Evolutionary conservation across 202 grass and related monocot genomes (phyloP).

Genomic region (Elaeis oleifera): DNA sequence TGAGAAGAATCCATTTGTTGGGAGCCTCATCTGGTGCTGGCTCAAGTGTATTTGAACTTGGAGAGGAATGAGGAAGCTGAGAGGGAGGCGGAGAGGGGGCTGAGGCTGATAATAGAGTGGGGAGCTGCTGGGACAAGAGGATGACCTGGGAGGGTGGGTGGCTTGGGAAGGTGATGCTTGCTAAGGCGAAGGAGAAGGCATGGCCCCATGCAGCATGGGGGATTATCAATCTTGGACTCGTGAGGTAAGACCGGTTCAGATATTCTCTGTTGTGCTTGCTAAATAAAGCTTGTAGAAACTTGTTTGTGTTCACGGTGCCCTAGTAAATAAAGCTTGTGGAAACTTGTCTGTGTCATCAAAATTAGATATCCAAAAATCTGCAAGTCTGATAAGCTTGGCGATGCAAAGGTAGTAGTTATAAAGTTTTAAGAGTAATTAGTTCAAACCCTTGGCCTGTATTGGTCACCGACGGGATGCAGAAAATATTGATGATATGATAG

Average conservation of each 20-base stretch:
- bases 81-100: constrained; percentile 25
- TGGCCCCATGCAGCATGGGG: constrained; percentile 46
- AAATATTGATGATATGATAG: too few relatives aligned
- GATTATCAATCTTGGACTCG: constrained; percentile 64
- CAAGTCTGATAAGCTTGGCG: too few relatives aligned
- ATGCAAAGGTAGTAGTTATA: too few relatives aligned
- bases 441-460: too few relatives aligned
- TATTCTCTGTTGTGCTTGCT: neutral
- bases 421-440: too few relatives aligned
- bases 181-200: constrained; percentile 21
- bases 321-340: too few relatives aligned
- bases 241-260: constrained; percentile 23
- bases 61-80: constrained; percentile 51
- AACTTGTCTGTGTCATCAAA: too few relatives aligned
- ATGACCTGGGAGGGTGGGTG: constrained; percentile 63
- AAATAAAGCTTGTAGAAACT: neutral
- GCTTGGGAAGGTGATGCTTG: constrained; percentile 55
- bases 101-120: constrained; percentile 63
- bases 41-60: constrained; percentile 45
- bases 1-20: constrained; percentile 48
- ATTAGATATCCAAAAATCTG: too few relatives aligned
- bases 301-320: neutral
- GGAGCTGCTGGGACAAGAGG: constrained; percentile 76
- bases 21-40: constrained; percentile 56
- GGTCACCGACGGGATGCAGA: too few relatives aligned